phyloP scores from a whole-genome alignment of 1,284 basidiomycete genomes.

The Wolfiporia cocos region DNA sequence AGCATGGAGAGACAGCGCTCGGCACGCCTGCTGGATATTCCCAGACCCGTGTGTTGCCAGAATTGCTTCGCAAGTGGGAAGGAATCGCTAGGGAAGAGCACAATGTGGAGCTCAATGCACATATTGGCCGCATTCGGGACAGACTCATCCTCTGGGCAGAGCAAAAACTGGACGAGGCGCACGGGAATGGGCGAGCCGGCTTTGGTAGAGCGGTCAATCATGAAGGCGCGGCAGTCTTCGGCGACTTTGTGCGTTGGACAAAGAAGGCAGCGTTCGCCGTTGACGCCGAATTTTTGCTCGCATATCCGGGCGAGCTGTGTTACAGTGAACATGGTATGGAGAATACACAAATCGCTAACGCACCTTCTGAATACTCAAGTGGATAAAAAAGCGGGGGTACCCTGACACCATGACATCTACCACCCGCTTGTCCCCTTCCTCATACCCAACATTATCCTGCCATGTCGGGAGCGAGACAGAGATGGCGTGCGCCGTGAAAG shows the following conservation, averaged over 20 bases:
- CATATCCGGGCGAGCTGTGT: slow-evolving; percentile 71
- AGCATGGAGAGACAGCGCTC: slow-evolving; percentile 77
- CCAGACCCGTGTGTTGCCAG: slow-evolving; percentile 94
- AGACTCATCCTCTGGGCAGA: slow-evolving; percentile 56
- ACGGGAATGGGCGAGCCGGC: slow-evolving; percentile 40
- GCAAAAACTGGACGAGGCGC: slow-evolving; percentile 70
- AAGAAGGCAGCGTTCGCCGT: slow-evolving; percentile 72
- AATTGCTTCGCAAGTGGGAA: slow-evolving; percentile 82
- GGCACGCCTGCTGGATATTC: slow-evolving; percentile 85
- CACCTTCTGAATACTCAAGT: slow-evolving; percentile 84
- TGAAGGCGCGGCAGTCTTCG: slow-evolving; percentile 71
- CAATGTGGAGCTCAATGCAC: slow-evolving; percentile 68
- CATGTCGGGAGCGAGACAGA: slow-evolving; percentile 96
- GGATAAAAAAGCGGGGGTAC: slow-evolving; percentile 98
- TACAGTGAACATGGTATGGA: background rate
- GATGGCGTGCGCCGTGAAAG: slow-evolving; percentile 83
- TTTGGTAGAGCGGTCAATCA: slow-evolving; percentile 46
- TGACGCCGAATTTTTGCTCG: slow-evolving; percentile 68
- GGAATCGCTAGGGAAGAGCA: slow-evolving; percentile 67
- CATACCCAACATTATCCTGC: slow-evolving; percentile 92
- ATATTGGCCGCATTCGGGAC: slow-evolving; percentile 19
- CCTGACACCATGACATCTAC: slow-evolving; percentile 83
- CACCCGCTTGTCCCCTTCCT: slow-evolving; percentile 86
- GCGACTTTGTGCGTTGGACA: slow-evolving; percentile 73
- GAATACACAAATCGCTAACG: slow-evolving; percentile 17